Evolutionary conservation across 2,329 filamentous ascomycete genomes (phyloP).

Genomic region (Hypoxylon sp.): DNA sequence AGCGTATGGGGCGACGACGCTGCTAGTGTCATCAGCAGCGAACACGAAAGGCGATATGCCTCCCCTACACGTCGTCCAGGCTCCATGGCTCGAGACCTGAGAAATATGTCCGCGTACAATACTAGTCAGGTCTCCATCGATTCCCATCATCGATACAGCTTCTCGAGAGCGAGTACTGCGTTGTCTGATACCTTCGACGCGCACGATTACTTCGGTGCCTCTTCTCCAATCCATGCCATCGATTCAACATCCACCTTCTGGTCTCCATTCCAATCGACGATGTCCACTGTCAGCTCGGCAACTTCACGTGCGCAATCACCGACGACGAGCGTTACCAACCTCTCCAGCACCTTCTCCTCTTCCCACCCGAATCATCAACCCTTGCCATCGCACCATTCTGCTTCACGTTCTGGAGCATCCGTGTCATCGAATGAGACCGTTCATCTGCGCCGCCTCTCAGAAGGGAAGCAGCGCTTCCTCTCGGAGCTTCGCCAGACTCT

Average conservation of each 20-base stretch:
- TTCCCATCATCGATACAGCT: constrained; percentile 73
- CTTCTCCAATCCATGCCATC: constrained; percentile 76
- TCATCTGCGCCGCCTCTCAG: constrained; percentile 69
- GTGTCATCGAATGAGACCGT: constrained; percentile 77
- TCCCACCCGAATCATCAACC: constrained; percentile 58
- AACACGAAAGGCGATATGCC: constrained; percentile 64
- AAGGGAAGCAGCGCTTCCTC: constrained; percentile 84
- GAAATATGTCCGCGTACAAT: constrained; percentile 70
- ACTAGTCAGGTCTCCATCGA: constrained; percentile 78
- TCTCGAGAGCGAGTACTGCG: constrained; percentile 67
- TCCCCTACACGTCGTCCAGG: constrained; percentile 60
- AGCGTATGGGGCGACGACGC: constrained; percentile 64
- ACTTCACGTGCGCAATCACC: constrained; percentile 71
- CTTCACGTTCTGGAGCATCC: constrained; percentile 72
- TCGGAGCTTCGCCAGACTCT: constrained; percentile 81
- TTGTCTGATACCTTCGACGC: constrained; percentile 76
- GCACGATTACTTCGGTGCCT: constrained; percentile 76
- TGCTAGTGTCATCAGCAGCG: constrained; percentile 67
- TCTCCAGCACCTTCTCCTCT: constrained; percentile 65
- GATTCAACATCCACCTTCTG: constrained; percentile 87
- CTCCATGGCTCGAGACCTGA: constrained; percentile 68
- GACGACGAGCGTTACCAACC: constrained; percentile 70
- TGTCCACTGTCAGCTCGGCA: constrained; percentile 73
- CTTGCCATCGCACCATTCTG: constrained; percentile 60
- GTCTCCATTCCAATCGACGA: constrained; percentile 83